Evolutionary conservation across 192 early-diverging fungal species (phyloP), one percentile per base, ranked within the genome.

Genomic region (Rhizoclosmatium globosum): DNA sequence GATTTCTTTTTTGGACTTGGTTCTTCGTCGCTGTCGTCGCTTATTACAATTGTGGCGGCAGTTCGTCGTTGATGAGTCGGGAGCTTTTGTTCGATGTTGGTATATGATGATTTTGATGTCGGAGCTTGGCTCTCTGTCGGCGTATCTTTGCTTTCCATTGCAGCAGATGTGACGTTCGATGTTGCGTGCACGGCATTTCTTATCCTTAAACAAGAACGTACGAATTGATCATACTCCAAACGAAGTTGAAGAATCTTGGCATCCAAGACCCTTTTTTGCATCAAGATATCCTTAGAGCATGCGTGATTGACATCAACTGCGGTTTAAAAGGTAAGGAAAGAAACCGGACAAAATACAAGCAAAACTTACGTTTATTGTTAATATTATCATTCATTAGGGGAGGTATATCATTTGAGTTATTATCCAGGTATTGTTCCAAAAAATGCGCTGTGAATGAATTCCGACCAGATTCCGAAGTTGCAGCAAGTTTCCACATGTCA

Each of bases 141-240:
- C 57, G 21, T 21, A 58, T 58, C 57, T 58, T 58, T 58, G 57
- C 19, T 58, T 58, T 58, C 57, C 57, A 58, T n/a, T n/a, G 57
- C 57, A 58, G 17, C 31, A 31, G 31, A 31, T 31, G 31, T 31
- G 31, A 31, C 31, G 31, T 31, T 31, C 31, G 31, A 31, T 31
- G 31, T 31, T 31, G 31, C 31, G 31, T 31, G 31, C 31, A 31
- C 31, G 31, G 31, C 31, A 31, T 31, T 31, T 31, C 31, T 31
- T 31, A 31, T 31, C 31, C 31, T 31, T 31, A 31, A 31, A 31
- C 31, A 31, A 31, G 31, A 31, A 31, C 31, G 31, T 31, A 31
- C 31, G 45, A 68, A 68, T 41, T 42, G 15, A 46, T 68, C 23
- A 43, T 45, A 68, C 23, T 42, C 66, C 42, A 6, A 1, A 2